Evolutionary conservation across 1,284 basidiomycete species (phyloP), one percentile per base, ranked within the genome.

Genomic region (Cerioporus squamosus): DNA sequence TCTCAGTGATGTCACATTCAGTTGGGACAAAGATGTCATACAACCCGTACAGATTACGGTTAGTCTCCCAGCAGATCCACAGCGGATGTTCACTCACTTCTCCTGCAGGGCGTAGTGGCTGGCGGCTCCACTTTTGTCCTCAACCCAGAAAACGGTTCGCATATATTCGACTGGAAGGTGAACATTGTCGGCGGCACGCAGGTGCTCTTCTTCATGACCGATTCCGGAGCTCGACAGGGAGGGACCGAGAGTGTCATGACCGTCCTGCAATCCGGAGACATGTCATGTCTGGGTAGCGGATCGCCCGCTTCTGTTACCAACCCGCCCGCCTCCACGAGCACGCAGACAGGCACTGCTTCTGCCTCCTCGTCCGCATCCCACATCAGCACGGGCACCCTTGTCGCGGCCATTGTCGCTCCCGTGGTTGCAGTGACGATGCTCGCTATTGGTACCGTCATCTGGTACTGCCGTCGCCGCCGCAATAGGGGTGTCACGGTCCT

Each of bases 41-140:
- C 81, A 85, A 55, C 90, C 90, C 0, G 74, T 89, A 17, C 85
- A 81, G 2, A 83, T 91, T 44, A 71, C 74, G 53, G 88, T 90
- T 64, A 29, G 45, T 7, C 57, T 80, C 72, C 39, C n/a, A 20
- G 44, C 23, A 43, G 9, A 2, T 43, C n/a, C 22, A 12, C 31
- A 31, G 14, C 23, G 3, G 17, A 12, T 46, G 20, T 39, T 24
- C n/a, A 29, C 40, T 58, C 14, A 29, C 38, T 46, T 20, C 3
- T 40, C 22, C 12, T 2, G 18, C 2, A 90, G 89, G 88, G 80
- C 23, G 65, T 90, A 22, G 81, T 93, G 55, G 90, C 90, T 14
- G 81, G 81, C 17, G 90, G 90, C 14, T 72, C 77, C 18, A 65
- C 77, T 7, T 74, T 86, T 60, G 55, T 75, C n/a, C 60, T 91